phyloP scores from a whole-genome alignment of 1,139 yeast genomes.

The Candida smagusa region DNA sequence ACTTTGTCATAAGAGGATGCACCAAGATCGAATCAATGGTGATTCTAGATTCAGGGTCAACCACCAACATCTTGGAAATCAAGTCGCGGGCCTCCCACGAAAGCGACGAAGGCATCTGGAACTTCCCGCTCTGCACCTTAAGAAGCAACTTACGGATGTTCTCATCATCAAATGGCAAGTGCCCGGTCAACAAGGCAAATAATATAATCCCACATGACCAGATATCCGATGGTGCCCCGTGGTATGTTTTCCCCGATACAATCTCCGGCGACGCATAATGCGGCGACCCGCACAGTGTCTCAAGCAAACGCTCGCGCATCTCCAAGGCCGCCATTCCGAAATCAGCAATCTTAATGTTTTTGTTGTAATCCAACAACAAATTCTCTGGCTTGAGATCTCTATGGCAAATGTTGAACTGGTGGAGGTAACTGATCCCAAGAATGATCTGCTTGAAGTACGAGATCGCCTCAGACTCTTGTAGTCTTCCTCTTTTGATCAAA shows the following conservation, averaged over 20 bases:
- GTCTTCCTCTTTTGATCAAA: constrained; percentile 79
- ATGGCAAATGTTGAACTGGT: constrained; percentile 90
- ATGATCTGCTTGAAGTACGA: constrained; percentile 89
- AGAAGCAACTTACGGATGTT: constrained; percentile 79
- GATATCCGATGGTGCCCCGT: constrained; percentile 95
- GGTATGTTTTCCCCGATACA: constrained; percentile 90
- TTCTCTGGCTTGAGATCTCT: constrained; percentile 97
- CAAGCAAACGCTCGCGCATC: constrained; percentile 76
- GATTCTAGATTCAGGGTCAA: constrained; percentile 76
- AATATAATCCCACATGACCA: constrained; percentile 98
- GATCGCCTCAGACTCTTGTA: constrained; percentile 87
- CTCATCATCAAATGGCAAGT: constrained; percentile 95
- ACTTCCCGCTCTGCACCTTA: constrained; percentile 89
- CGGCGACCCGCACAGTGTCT: constrained; percentile 97
- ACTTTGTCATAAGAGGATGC: constrained; percentile 79
- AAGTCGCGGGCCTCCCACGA: constrained; percentile 84
- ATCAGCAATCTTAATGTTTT: constrained; percentile 93
- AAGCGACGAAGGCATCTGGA: constrained; percentile 75
- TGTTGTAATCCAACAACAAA: constrained; percentile 76
- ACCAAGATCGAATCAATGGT: constrained; percentile 65
- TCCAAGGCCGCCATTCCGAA: constrained; percentile 99
- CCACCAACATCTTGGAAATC: constrained; percentile 75
- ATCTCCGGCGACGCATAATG: constrained; percentile 98
- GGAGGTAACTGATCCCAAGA: constrained; percentile 89
- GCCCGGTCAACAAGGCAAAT: constrained; percentile 91